These are phyloP conservation scores for Fremontodendron californicum DNA, from an alignment of 345 rosid genomes.

Conservation along the genomic window DNA sequence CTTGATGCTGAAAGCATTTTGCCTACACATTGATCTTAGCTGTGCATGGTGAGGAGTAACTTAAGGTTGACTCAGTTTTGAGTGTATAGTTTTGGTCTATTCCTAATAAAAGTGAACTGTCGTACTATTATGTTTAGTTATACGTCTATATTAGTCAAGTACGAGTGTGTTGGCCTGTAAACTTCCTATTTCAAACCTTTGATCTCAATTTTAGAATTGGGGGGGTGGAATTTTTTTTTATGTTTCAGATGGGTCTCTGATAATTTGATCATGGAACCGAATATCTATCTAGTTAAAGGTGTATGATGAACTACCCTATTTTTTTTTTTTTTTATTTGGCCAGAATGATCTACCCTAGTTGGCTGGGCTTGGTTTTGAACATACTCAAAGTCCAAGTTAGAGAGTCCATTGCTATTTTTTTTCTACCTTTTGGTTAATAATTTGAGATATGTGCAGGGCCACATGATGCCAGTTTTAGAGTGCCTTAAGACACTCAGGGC, in stretches of 20 bases:
- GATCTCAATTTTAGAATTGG: not conserved
- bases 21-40: not conserved
- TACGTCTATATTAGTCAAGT: not conserved
- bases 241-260: not conserved
- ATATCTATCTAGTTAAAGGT: not conserved
- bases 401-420: not conserved
- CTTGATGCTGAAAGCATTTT: not conserved
- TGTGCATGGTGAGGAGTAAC: not conserved
- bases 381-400: not conserved
- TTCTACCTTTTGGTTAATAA: conserved; percentile 21
- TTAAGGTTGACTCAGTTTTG: not conserved
- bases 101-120: not conserved
- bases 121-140: not conserved
- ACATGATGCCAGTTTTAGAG: conserved; percentile 66
- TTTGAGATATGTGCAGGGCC: conserved; percentile 47
- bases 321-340: not conserved
- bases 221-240: not conserved
- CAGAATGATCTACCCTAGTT: not conserved
- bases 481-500: conserved; percentile 64
- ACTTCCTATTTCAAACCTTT: not conserved
- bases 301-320: not conserved
- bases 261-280: not conserved
- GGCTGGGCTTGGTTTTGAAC: not conserved
- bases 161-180: not conserved
- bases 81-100: not conserved